phyloP scores from a whole-genome alignment of 768 basidiomycete species.

The Trametes sanguinea region DNA sequence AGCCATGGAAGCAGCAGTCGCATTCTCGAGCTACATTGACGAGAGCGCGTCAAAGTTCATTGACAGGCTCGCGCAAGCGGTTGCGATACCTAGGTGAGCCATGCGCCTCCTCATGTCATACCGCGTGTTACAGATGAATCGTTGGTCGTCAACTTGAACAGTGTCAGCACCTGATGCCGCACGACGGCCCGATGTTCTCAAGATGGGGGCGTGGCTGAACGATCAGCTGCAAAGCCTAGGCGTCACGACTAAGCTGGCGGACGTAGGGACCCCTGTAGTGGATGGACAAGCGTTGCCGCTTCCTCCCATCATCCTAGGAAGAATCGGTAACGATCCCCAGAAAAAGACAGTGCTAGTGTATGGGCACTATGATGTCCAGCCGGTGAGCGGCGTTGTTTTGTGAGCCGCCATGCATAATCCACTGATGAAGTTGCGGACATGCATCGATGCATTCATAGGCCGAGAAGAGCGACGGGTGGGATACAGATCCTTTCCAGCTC shows the following conservation, averaged over 20 bases:
- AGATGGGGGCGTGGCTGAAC: conserved; percentile 86
- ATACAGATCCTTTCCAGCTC: conserved; percentile 81
- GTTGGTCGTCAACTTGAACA: conserved; percentile 5
- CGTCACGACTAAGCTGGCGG: conserved; percentile 69
- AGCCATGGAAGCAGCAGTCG: too few species aligned
- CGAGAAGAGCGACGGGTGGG: conserved; percentile 75
- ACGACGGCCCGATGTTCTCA: conserved; percentile 74
- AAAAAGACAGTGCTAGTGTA: conserved; percentile 96
- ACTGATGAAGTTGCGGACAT: neutral
- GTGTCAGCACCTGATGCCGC: conserved; percentile 74
- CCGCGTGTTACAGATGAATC: too few species aligned
- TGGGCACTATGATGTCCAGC: conserved; percentile 96
- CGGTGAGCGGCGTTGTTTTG: conserved; percentile 46
- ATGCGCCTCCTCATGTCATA: too few species aligned
- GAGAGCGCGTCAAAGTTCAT: too few species aligned
- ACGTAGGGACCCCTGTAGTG: conserved; percentile 75
- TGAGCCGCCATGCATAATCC: too few species aligned
- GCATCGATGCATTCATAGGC: conserved; percentile 33
- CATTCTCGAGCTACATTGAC: too few species aligned
- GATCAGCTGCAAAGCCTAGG: conserved; percentile 71
- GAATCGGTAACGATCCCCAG: conserved; percentile 75
- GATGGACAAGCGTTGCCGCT: conserved; percentile 73
- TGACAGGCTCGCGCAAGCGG: too few species aligned
- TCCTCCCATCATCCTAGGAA: conserved; percentile 83
- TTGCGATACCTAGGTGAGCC: too few species aligned